Evolutionary conservation across 1,139 yeast species (phyloP), one percentile per base, ranked within the genome.

Genomic region (Nakaseomyces uthaithaninus): DNA sequence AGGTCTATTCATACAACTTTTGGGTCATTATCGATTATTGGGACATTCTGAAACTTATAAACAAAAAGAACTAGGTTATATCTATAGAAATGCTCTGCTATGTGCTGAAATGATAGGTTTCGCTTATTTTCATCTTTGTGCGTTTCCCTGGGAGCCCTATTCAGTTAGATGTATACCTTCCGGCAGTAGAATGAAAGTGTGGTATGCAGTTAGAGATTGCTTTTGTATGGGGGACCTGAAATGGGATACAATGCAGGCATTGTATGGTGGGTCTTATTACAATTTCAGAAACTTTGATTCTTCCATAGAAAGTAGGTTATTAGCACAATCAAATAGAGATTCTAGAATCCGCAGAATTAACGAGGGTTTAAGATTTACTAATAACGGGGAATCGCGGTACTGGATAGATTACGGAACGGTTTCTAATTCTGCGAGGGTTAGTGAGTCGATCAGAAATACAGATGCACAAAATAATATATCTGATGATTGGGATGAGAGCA

Each of bases 81-180:
- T 78, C 11, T 78, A 82, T 41, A 95, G 86, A 55, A 87, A 86
- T 64, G 79, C 86, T 1, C 60, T 87, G 34, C 67, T 91, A 50
- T 86, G 95, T 57, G 65, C 84, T 25, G 98, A 93, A 55, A 71
- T 91, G 68, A 70, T 89, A 15, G 84, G 79, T 3, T 91, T 91
- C 66, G 87, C 97, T 0, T 63, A 82, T 25, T 83, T 94, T 10
- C 98, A 91, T 64, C 80, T 91, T 81, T 60, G 71, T 35, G 89
- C 97, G 0, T 91, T 91, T 59, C 76, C 86, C 6, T 83, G 81
- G 62, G 65, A 66, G 5, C 94, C 87, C 30, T 91, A 81, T 57
- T 73, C 81, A 3, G 66, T 75, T 2, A 60, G 72, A 4, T 63
- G 63, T 6, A 64, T 82, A 43, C 89, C 91, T 1, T 73, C 71